phyloP scores from a whole-genome alignment of 371 early-diverging fungal genomes.

The Umbelopsis sp. region DNA sequence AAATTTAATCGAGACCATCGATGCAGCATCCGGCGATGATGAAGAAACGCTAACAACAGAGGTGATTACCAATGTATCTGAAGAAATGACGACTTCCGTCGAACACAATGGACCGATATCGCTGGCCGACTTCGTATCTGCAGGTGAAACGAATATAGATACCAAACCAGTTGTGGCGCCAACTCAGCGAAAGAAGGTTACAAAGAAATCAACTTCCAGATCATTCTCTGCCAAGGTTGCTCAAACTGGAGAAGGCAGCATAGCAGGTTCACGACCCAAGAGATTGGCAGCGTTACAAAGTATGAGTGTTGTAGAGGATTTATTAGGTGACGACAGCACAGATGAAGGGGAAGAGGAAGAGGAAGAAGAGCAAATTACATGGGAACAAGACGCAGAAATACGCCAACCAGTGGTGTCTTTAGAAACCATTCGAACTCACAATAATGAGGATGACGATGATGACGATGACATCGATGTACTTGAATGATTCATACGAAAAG shows the following conservation, averaged over 20 bases:
- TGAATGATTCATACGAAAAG: not conserved
- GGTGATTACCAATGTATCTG: not conserved
- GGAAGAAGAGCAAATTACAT: not conserved
- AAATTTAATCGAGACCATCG: not conserved
- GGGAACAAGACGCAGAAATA: not conserved
- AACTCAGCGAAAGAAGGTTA: not conserved
- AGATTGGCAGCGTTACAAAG: conserved; percentile 17
- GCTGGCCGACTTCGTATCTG: conserved; percentile 12
- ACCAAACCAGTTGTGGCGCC: not conserved
- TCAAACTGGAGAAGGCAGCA: conserved; percentile 15
- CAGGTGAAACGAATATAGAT: not conserved
- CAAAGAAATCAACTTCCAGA: not conserved
- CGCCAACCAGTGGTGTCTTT: not conserved
- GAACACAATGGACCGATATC: not conserved
- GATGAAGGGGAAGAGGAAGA: conserved; percentile 1
- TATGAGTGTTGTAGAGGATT: conserved; percentile 13
- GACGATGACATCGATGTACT: conserved; percentile 13
- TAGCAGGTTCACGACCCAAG: conserved; percentile 4
- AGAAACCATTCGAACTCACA: conserved; percentile 5
- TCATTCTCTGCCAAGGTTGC: conserved; percentile 22
- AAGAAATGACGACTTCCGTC: not conserved
- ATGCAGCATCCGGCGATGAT: not conserved
- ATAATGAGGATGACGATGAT: conserved; percentile 6
- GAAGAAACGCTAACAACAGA: not conserved
- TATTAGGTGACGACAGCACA: not conserved